A percentile compares a stretch with the other conserved stretches of the same genome.
Conservation (phyloP, 345 rosid genomes). For the Gossypium thurberi region DNA sequence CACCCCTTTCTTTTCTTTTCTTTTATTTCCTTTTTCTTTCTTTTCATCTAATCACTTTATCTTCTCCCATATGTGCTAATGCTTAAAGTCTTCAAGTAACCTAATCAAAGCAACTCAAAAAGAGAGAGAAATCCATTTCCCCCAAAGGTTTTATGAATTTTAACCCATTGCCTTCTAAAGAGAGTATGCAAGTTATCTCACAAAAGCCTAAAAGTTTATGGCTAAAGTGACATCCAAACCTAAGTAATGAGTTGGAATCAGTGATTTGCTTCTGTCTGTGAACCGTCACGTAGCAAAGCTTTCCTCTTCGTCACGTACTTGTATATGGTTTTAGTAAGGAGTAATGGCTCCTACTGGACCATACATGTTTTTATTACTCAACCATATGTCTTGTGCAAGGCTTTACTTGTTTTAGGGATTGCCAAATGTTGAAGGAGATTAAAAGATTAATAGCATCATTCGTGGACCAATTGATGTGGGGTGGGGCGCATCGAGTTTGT, state of each 20-base stretch:
- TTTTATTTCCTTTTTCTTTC: not conserved
- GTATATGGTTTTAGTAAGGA: too few species aligned
- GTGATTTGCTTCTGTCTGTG: too few species aligned
- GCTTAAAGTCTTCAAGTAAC: conserved; percentile 17
- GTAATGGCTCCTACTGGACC: not conserved
- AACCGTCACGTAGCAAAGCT: too few species aligned
- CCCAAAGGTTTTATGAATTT: not conserved
- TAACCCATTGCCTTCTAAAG: conserved; percentile 16
- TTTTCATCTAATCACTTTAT: conserved; percentile 24
- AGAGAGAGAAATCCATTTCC: conserved; percentile 2
- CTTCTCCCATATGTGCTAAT: conserved; percentile 14
- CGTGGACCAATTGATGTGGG: conserved; percentile 10
- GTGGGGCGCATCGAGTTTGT: not conserved
- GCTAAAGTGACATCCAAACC: too few species aligned
- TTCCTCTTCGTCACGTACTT: too few species aligned
- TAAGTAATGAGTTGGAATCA: too few species aligned
- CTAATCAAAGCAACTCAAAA: conserved; percentile 8
- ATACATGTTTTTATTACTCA: not conserved
- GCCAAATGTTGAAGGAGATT: conserved; percentile 4
- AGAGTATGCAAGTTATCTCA: not conserved
- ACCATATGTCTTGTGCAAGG: not conserved
- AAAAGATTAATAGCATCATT: not conserved
- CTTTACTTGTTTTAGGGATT: conserved; percentile 14
- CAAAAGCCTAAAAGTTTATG: too few species aligned
- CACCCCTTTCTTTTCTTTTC: not conserved